These are phyloP conservation scores for Claviceps africana DNA, from an alignment of 2,329 filamentous ascomycete species.

Conservation along the genomic window DNA sequence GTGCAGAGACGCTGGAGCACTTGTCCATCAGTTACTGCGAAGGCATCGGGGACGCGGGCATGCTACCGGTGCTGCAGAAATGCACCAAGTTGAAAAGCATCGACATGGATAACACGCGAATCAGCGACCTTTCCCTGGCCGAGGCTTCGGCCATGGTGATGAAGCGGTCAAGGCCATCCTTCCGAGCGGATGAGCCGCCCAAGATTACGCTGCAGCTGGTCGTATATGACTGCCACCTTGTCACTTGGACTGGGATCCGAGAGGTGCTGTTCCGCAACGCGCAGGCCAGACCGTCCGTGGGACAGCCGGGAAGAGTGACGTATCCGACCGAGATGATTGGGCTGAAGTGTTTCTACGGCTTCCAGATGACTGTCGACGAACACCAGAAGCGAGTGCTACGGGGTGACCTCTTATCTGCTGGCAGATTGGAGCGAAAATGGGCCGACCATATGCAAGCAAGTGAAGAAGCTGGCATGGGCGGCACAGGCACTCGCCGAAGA, in stretches of 20 bases:
- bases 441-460: constrained; percentile 85
- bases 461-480: constrained; percentile 64
- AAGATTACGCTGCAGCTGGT: constrained; percentile 58
- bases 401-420: constrained; percentile 61
- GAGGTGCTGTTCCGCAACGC: constrained; percentile 79
- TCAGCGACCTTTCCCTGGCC: constrained; percentile 72
- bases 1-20: constrained; percentile 57
- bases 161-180: constrained; percentile 38
- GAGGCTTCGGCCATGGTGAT: constrained; percentile 75
- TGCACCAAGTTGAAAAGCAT: constrained; percentile 57
- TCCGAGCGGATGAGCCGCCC: constrained; percentile 27
- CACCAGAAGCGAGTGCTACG: constrained; percentile 75
- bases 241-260: constrained; percentile 84
- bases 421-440: constrained; percentile 79
- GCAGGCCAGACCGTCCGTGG: constrained; percentile 44
- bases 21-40: constrained; percentile 87
- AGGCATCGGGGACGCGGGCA: constrained; percentile 64
- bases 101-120: constrained; percentile 85
- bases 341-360: constrained; percentile 88
- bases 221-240: constrained; percentile 80
- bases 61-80: constrained; percentile 67
- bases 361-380: constrained; percentile 89
- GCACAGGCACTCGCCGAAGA: constrained; percentile 52
- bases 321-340: constrained; percentile 70
- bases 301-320: constrained; percentile 26